Evolutionary conservation across 1,284 basidiomycete species (phyloP).

Genomic region (Melanopsichium pennsylvanicum): DNA sequence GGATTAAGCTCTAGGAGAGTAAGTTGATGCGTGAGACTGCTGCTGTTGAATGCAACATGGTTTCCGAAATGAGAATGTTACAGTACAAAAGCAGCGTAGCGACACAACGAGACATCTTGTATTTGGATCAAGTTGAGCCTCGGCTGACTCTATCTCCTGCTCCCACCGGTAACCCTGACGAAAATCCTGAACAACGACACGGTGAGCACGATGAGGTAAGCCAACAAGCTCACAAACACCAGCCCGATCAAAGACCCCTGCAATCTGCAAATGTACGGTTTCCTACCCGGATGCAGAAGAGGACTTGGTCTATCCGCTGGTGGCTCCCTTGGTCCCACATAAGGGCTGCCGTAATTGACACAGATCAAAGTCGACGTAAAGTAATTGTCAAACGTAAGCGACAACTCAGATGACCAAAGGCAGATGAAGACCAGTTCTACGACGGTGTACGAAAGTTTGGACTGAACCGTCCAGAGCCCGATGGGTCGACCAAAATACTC

Average conservation of each 20-base stretch:
- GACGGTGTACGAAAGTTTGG: conserved; percentile 61
- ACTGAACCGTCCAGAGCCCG: conserved; percentile 76
- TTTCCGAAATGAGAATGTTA: no score
- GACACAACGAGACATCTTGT: no score
- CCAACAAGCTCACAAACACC: conserved; percentile 68
- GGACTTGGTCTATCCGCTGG: conserved; percentile 51
- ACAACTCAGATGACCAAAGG: conserved; percentile 87
- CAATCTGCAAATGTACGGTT: conserved; percentile 72
- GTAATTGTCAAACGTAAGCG: conserved; percentile 87
- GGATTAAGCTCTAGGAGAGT: no score
- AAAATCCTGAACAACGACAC: conserved; percentile 62
- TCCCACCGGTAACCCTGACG: conserved; percentile 39
- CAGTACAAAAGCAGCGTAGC: no score
- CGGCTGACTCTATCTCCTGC: conserved; percentile 11
- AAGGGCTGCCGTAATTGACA: conserved; percentile 61
- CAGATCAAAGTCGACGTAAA: conserved; percentile 86
- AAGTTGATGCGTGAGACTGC: no score
- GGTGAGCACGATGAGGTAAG: conserved; percentile 59
- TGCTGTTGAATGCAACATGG: no score
- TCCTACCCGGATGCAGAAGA: conserved; percentile 40
- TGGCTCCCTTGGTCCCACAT: conserved; percentile 71
- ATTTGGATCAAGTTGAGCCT: no score
- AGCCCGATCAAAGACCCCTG: conserved; percentile 67
- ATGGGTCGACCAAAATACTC: conserved; percentile 91
- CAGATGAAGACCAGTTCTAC: conserved; percentile 81